A percentile compares a stretch with the other conserved stretches of the same genome.
phyloP scores from a whole-genome alignment of 257 asterid genomes.

The Plantago ovata region DNA sequence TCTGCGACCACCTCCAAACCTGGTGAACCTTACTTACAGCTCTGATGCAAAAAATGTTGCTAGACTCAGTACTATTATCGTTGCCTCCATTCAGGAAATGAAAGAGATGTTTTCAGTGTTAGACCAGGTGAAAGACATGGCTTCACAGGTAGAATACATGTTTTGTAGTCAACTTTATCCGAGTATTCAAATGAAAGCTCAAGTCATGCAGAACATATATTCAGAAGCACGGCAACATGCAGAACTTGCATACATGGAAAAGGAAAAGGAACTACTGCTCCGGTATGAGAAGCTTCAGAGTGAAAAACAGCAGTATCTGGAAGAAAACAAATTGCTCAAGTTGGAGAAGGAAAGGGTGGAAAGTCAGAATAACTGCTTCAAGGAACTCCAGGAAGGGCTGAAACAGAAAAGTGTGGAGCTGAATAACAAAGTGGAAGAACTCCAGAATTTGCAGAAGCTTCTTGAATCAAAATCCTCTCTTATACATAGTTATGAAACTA shows the following conservation, averaged over 20 bases:
- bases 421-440: conserved; percentile 29
- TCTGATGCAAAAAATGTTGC: conserved; percentile 59
- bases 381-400: conserved; percentile 47
- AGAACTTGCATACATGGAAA: conserved; percentile 58
- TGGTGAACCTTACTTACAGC: conserved; percentile 34
- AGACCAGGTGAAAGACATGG: conserved; percentile 51
- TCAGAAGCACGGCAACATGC: conserved; percentile 69
- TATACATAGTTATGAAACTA: conserved; percentile 32
- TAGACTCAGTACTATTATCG: conserved; percentile 74
- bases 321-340: conserved; percentile 51
- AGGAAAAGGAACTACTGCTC: conserved; percentile 47
- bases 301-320: conserved; percentile 50
- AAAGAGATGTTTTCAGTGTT: conserved; percentile 17
- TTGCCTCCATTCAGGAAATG: conserved; percentile 67
- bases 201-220: conserved; percentile 41
- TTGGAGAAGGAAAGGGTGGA: conserved; percentile 46
- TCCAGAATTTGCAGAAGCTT: conserved; percentile 29
- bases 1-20: conserved; percentile 35
- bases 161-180: conserved; percentile 82
- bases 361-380: conserved; percentile 27
- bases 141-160: conserved; percentile 80
- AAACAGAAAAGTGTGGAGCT: conserved; percentile 39
- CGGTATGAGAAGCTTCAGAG: conserved; percentile 48
- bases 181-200: conserved; percentile 16
- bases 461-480: conserved; percentile 33